Base-by-base conservation (phyloP, 2,329 filamentous ascomycete species). In the Botrytis hyacinthi region DNA sequence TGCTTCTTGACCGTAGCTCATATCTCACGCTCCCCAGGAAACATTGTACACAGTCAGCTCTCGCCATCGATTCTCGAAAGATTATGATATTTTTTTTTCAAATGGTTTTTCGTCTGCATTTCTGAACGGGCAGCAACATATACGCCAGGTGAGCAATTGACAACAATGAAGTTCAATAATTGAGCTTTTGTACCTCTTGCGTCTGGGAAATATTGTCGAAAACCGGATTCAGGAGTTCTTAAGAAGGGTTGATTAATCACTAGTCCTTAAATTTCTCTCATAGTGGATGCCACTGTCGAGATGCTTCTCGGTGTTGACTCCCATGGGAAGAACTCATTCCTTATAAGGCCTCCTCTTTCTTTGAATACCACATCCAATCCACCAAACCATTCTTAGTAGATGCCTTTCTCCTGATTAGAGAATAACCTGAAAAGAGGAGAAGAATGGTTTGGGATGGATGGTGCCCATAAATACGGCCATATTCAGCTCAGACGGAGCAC, bases 381-480 rank as follows among this genome's bases (percentile, higher is more conserved):
- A 9, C 7, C 3, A 29, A 9, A 0, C 3, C n/a, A 32, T 32
- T 7, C 14, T 18, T 18, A 18, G n/a, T 32, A 1, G 16, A 32
- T 29, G 0, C 7, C 6, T 4, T 3, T 3, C n/a, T 29, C 12
- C 6, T 57, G 1, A 7, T 57, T 14, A n/a, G 51, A 57, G 2
- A 57, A 3, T 16, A 32, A 57, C 7, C 6, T 4, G 3, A n/a
- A 32, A 54, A n/a, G 6, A 16, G 3, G 10, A 57, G 51, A 2
- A 29, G 14, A 32, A 32, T 29, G 6, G 1, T 57, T 8, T 9
- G 14, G 1, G 7, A 29, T 29, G 1, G 3, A 16, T 18, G 8
- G n/a, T 57, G 14, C 6, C n/a, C 14, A 57, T 57, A 29, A 57
- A 57, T 29, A 18, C 51, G 16, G n/a, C 14, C 16, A 18, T 29